Base-by-base conservation (phyloP, 345 rosid genomes). In the Anastatica hierochuntica region DNA sequence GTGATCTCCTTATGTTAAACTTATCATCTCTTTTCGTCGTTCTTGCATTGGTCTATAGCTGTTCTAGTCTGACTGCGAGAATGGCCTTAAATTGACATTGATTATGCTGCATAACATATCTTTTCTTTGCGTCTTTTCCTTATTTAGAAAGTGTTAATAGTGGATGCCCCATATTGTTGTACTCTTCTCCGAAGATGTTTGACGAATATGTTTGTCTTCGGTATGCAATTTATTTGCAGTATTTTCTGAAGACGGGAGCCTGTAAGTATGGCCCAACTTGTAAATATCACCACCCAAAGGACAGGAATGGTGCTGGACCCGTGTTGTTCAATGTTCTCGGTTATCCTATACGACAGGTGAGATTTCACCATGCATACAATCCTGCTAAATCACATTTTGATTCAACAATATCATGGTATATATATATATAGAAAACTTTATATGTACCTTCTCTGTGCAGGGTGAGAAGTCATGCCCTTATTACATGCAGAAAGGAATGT, bases 251-350 rank as follows among this genome's bases (percentile, higher is more conserved):
- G 82, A 85, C 95, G 33, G 95, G 95, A 42, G 82, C 88, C 21
- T 85, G 95, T 77, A 83, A 82, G 67, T 85, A 80, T 56, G 95
- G 90, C 42, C 35, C 84, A 24, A 79, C 90, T 8, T 85, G 95
- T 73, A 85, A 85, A 74, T 85, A 78, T 67, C 88, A 85, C 64
- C 95, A 85, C 63, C 90, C 95, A 49, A 85, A 80, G 61, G 90
- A 85, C 65, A 77, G 89, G 71, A 82, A 85, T 53, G 94, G 94
- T 58, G 94, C 89, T 50, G 94, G 82, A 65, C 89, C 84, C 3
- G 78, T 80, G 56, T 68, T 68, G 51, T 85, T 80, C 53, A 85
- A 85, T 62, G 35, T 48, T 68, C 60, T 83, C 4, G 95, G 95
- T 56, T 76, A 75, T 46, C 95, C 90, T 29, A 80, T 85, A 83